phyloP scores from a whole-genome alignment of 805 yeast genomes.

The Sugiyamaella americana region DNA sequence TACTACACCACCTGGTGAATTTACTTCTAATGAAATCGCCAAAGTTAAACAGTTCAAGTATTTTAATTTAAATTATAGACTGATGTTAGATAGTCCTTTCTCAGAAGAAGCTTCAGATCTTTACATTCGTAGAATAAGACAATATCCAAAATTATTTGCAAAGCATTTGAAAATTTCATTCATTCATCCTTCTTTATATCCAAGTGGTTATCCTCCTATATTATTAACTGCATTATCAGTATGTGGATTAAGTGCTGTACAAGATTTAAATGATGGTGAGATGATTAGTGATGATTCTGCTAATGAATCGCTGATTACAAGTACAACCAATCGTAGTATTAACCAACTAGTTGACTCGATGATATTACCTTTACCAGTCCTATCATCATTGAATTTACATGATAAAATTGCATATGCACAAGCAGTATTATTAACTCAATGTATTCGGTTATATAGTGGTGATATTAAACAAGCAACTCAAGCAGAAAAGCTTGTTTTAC shows the following conservation, averaged over 20 bases:
- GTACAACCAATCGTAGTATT: neutral
- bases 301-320: neutral
- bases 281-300: neutral
- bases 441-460: slow-evolving; percentile 10
- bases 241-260: slow-evolving; percentile 5
- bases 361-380: neutral
- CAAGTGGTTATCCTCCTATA: slow-evolving; percentile 6
- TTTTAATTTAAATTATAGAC: neutral
- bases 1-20: neutral
- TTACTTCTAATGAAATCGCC: neutral
- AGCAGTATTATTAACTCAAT: slow-evolving; percentile 6
- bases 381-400: neutral
- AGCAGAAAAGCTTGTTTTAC: neutral
- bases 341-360: neutral
- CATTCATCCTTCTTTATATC: slow-evolving; percentile 11
- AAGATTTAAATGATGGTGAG: neutral
- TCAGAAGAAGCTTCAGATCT: neutral
- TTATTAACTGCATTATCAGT: slow-evolving; percentile 10
- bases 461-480: slow-evolving; percentile 3
- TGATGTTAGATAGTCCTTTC: neutral
- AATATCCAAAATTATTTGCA: slow-evolving; percentile 9
- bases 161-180: slow-evolving; percentile 5
- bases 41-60: neutral
- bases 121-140: slow-evolving; percentile 2
- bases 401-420: slow-evolving; percentile 11